Base-by-base conservation (phyloP, 495 filamentous ascomycete genomes). In the Cenococcum geophilum region DNA sequence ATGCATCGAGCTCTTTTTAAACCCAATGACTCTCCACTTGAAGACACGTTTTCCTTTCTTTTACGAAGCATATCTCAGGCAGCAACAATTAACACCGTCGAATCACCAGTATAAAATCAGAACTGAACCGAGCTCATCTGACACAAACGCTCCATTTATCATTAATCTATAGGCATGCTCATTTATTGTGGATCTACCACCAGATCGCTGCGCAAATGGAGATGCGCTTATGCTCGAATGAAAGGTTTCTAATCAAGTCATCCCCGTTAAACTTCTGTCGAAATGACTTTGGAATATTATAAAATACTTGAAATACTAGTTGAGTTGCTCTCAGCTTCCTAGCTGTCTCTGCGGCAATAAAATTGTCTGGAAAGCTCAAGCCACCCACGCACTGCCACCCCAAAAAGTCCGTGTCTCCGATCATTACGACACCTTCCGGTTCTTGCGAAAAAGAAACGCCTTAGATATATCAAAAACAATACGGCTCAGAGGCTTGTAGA, bases 401-500 rank as follows among this genome's bases (percentile, higher is more conserved):
- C 2, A 6, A 6, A 32, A 32, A 32, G 27, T 32, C 27, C 27
- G 6, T 32, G 27, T 32, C 18, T 45, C 40, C 18, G 14, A 36
- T 4, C 5, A 23, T 56, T 18, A 56, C 4, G 12, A 37, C 27
- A 9, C 36, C 21, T 58, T 58, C 56, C 37, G 48, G 12, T 48
- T 49, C 40, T 40, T 48, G 12, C 32, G 12, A 20, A 32, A 35
- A 27, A 68, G 10, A 58, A 53, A 55, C 37, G 58, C 63, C 60
- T 59, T 61, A 16, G 35, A 55, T 8, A 61, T 21, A 43, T 68
- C 62, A 18, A 55, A 61, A 52, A 62, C 35, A 22, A 65, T 50
- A 49, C 67, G 37, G 40, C 55, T 63, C 42, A 63, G 58, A 23
- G 70, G 65, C 45, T 55, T 47, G 16, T 37, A 65, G 10, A 72